Evolutionary conservation across 768 basidiomycete species (phyloP).

Genomic region (Phaeolepiota aurea): DNA sequence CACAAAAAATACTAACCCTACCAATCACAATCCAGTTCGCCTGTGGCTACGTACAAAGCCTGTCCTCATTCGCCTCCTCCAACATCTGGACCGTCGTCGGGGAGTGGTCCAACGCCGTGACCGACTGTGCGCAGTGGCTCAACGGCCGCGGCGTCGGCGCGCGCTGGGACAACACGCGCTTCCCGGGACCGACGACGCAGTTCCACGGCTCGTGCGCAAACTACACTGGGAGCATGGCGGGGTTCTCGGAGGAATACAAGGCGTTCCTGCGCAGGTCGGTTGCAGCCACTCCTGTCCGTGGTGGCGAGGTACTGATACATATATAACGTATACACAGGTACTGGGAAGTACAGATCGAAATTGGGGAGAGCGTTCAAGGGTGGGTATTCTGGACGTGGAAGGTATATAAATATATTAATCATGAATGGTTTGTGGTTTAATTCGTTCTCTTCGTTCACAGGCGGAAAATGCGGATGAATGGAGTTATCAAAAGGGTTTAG

Average conservation of each 20-base stretch:
- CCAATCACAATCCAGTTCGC: conserved; percentile 34
- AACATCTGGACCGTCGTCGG: conserved; percentile 73
- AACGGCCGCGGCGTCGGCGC: conserved; percentile 70
- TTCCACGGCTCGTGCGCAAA: conserved; percentile 54
- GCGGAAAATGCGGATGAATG: conserved; percentile 66
- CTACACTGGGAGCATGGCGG: conserved; percentile 47
- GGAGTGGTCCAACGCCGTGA: conserved; percentile 71
- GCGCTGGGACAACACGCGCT: conserved; percentile 58
- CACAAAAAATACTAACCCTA: not conserved
- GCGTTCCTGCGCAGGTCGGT: conserved; percentile 52
- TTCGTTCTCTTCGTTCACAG: too few species aligned
- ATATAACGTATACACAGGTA: conserved; percentile 31
- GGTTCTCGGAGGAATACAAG: conserved; percentile 56
- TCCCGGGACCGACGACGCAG: conserved; percentile 27
- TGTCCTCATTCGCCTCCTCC: conserved; percentile 35
- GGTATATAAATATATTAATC: conserved; percentile 35
- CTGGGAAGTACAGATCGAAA: conserved; percentile 73
- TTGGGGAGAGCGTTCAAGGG: conserved; percentile 64
- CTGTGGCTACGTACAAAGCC: conserved; percentile 39
- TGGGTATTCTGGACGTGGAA: conserved; percentile 83
- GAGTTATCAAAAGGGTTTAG: conserved; percentile 67
- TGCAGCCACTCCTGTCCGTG: not conserved
- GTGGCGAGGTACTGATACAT: too few species aligned
- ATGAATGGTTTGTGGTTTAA: too few species aligned
- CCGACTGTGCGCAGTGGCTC: conserved; percentile 73